Percentiles rank a stretch among this genome's conserved stretches.
phyloP scores from a whole-genome alignment of 2,329 filamentous ascomycete genomes.

The Aspergillus unguis region DNA sequence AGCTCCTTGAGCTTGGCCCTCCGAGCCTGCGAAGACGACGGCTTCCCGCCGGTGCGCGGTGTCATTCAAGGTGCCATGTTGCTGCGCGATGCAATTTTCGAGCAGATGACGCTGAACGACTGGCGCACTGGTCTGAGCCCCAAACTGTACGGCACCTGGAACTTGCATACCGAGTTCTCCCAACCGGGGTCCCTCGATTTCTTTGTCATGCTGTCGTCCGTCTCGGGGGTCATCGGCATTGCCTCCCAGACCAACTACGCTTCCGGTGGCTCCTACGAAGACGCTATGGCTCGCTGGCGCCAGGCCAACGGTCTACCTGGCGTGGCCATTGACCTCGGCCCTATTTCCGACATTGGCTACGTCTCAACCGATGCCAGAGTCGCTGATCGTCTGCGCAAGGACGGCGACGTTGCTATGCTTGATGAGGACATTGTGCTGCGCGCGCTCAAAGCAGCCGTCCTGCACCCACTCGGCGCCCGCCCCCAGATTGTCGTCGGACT shows the following conservation, averaged over 20 bases:
- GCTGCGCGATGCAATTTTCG: slow-evolving; percentile 16
- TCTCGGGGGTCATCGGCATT: slow-evolving; percentile 27
- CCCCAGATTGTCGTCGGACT: background rate
- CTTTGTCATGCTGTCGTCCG: slow-evolving; percentile 62
- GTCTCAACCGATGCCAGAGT: slow-evolving; percentile 6
- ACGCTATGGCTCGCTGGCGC: slow-evolving; percentile 32
- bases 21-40: background rate
- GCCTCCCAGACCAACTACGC: slow-evolving; percentile 32
- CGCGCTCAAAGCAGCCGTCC: background rate
- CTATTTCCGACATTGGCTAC: background rate
- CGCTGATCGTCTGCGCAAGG: background rate
- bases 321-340: slow-evolving; percentile 26
- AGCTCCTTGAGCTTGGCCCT: background rate
- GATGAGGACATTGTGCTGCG: background rate
- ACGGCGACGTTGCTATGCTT: background rate
- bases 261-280: slow-evolving; percentile 33
- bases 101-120: slow-evolving; percentile 15
- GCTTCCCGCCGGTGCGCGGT: slow-evolving; percentile 11
- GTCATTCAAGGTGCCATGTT: slow-evolving; percentile 22
- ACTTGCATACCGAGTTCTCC: slow-evolving; percentile 14
- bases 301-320: slow-evolving; percentile 16
- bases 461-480: background rate
- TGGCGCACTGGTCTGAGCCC: slow-evolving; percentile 6
- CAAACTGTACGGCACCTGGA: slow-evolving; percentile 22
- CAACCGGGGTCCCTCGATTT: slow-evolving; percentile 50